phyloP scores from a whole-genome alignment of 202 grass and related monocot genomes.

The Eragrostis tef region DNA sequence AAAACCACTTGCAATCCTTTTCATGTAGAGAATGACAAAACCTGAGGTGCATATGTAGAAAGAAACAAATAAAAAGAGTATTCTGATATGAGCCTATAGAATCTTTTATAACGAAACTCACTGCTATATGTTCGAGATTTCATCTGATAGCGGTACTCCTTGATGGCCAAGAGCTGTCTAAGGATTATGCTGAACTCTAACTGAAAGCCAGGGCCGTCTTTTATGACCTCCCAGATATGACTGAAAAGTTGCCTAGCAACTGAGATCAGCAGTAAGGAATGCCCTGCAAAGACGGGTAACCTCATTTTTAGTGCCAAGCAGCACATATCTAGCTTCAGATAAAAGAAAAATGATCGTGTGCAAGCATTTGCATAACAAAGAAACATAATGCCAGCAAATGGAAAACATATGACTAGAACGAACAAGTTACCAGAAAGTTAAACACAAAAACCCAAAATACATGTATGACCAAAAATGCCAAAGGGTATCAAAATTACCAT shows the following conservation, averaged over 20 bases:
- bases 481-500: conserved; percentile 11
- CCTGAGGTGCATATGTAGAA: conserved; percentile 46
- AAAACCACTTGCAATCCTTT: conserved; percentile 55
- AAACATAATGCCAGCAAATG: conserved; percentile 17
- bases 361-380: conserved; percentile 36
- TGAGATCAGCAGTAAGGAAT: conserved; percentile 57
- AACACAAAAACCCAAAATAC: not conserved
- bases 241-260: conserved; percentile 73
- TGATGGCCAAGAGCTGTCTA: conserved; percentile 69
- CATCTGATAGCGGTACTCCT: conserved; percentile 80
- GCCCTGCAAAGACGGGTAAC: conserved; percentile 60
- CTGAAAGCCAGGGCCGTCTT: conserved; percentile 68
- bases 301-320: conserved; percentile 25
- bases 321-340: conserved; percentile 32
- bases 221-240: conserved; percentile 80
- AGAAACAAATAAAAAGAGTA: conserved; percentile 28
- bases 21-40: conserved; percentile 69
- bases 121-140: conserved; percentile 75
- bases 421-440: conserved; percentile 17
- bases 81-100: conserved; percentile 11
- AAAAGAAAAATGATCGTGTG: conserved; percentile 26
- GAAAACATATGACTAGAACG: not conserved
- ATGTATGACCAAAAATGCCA: conserved; percentile 9
- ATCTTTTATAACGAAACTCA: conserved; percentile 48
- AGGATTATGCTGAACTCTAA: conserved; percentile 73